A percentile compares a stretch with the other conserved stretches of the same genome.
Evolutionary conservation across 2,329 filamentous ascomycete genomes (phyloP).

Genomic region (Gremmenia infestans): DNA sequence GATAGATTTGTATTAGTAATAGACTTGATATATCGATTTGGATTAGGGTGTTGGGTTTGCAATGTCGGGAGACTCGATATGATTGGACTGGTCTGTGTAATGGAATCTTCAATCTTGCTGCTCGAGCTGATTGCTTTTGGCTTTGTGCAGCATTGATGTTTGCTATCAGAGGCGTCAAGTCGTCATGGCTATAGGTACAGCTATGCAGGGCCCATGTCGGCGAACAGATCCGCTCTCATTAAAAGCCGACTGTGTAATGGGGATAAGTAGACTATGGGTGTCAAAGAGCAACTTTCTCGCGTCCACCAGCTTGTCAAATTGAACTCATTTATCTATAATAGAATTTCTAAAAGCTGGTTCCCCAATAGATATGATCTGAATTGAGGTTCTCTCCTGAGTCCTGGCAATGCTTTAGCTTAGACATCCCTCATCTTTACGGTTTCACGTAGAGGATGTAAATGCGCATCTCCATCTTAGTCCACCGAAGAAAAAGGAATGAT

Average conservation of each 20-base stretch:
- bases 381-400: no score
- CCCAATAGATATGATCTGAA: no score
- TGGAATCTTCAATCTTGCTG: neutral
- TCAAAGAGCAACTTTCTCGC: no score
- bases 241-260: neutral
- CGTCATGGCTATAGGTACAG: neutral
- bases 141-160: neutral
- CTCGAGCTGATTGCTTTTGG: neutral
- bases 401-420: no score
- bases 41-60: neutral
- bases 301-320: no score
- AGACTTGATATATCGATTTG: conserved; percentile 1
- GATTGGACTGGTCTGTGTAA: no score
- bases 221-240: neutral
- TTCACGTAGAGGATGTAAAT: no score
- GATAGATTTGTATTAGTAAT: conserved; percentile 1
- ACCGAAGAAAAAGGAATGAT: neutral
- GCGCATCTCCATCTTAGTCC: no score
- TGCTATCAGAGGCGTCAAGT: neutral
- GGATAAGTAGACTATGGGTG: no score
- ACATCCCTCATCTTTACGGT: no score
- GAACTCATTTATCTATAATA: no score
- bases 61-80: neutral
- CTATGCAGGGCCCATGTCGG: neutral
- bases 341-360: no score